phyloP scores from a whole-genome alignment of 179 eudicot species.

The Spinacia oleracea region DNA sequence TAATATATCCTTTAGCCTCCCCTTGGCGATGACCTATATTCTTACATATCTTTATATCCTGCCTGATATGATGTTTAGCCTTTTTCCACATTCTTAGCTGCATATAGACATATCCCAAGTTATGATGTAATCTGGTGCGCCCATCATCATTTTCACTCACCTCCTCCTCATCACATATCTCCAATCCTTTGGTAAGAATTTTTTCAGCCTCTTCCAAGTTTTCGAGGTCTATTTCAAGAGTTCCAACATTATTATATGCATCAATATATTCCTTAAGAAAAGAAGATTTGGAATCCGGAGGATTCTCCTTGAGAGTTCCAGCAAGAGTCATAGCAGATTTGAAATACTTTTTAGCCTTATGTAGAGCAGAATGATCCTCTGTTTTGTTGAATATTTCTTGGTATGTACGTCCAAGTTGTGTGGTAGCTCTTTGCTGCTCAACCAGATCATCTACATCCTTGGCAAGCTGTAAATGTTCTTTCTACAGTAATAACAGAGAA shows the following conservation, averaged over 20 bases:
- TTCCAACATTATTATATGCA: conserved; percentile 87
- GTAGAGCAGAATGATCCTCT: conserved; percentile 60
- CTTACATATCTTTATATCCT: conserved; percentile 73
- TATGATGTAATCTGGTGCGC: conserved; percentile 89
- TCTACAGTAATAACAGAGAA: conserved; percentile 39
- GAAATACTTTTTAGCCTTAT: conserved; percentile 85
- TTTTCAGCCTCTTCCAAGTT: conserved; percentile 76
- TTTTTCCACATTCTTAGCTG: conserved; percentile 73
- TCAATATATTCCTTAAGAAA: conserved; percentile 88
- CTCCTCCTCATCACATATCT: conserved; percentile 91
- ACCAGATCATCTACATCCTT: conserved; percentile 60
- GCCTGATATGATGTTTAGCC: conserved; percentile 66
- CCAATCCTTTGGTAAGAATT: conserved; percentile 65
- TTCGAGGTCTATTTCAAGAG: conserved; percentile 91
- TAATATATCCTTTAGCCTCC: conserved; percentile 94
- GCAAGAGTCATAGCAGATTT: conserved; percentile 75
- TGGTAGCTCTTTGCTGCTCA: conserved; percentile 97
- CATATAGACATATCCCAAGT: conserved; percentile 78
- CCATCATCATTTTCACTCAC: conserved; percentile 65
- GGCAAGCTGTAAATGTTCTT: conserved; percentile 85
- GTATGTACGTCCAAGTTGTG: conserved; percentile 96
- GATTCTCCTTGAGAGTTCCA: conserved; percentile 56
- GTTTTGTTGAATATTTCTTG: conserved; percentile 71
- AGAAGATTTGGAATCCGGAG: conserved; percentile 46
- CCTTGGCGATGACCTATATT: conserved; percentile 77